Evolutionary conservation across 148 eudicot species (phyloP), one percentile per base, ranked within the genome.

Genomic region (Camellia sinensis): DNA sequence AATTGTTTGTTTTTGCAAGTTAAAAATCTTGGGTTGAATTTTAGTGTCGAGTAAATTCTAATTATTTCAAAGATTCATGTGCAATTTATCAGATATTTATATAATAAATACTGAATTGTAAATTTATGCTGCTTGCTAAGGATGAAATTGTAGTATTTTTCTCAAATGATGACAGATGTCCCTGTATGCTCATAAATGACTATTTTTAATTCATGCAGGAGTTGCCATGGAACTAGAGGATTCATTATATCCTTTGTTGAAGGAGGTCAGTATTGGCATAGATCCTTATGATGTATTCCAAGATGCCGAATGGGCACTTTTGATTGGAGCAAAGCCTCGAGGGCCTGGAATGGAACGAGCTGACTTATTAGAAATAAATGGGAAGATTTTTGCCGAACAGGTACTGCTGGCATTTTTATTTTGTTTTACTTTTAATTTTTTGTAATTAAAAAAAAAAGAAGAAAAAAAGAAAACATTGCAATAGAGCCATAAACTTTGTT

Each of bases 181-280:
- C 67, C 43, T 76, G 6, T 37, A 67, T 66, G 73, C 37, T 78
- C 7, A 7, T 48, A 48, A 48, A 48, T 48, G 52, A 48, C 37
- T 29, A 29, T 48, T 48, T 7, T 48, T 48, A 48, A 48, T 78
- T 18, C 15, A 65, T 82, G 69, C 88, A 97, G 99, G 99, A 78
- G 99, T 97, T 71, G 99, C 99, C 50, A 97, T 97, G 99, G 99
- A 97, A 74, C 91, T 97, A 11, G 99, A 97, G 87, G 99, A 94
- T 82, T 97, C 99, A 6, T 83, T 97, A 67, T 97, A 54, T 83
- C 99, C 99, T 18, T 84, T 97, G 78, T 48, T 97, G 83, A 88
- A 98, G 84, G 99, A 89, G 85, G 99, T 97, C 82, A 97, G 92
- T 79, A 94, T 97, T 22, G 89, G 99, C 48, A 91, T 97, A 81